phyloP scores from a whole-genome alignment of 2,329 filamentous ascomycete genomes.

The Fusarium ambrosium region DNA sequence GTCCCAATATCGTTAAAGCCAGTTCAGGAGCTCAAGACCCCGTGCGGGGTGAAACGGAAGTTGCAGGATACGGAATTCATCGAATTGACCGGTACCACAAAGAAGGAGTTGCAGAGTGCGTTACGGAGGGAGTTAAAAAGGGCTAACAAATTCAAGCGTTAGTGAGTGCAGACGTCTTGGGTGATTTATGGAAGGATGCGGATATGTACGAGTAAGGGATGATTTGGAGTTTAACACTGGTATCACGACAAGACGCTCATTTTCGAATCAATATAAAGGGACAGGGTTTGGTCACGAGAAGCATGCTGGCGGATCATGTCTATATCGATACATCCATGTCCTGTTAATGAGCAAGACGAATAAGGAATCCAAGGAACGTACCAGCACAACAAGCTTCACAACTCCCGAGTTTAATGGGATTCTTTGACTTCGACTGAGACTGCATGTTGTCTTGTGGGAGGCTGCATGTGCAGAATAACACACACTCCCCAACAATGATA shows the following conservation, averaged over 20 bases:
- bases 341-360: not conserved
- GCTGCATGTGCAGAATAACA: not conserved
- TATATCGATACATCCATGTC: not conserved
- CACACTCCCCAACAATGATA: not conserved
- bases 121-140: no score
- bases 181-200: no score
- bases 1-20: no score
- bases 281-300: not conserved
- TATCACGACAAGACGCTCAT: not conserved
- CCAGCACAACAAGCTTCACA: not conserved
- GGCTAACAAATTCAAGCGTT: no score
- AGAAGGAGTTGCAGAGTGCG: no score
- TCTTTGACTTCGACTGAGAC: not conserved
- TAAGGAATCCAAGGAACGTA: not conserved
- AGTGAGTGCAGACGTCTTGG: no score
- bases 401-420: not conserved
- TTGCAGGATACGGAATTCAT: no score
- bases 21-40: no score
- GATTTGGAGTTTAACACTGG: not conserved
- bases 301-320: not conserved
- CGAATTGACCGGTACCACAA: no score
- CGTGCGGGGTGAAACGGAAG: no score
- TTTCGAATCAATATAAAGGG: not conserved
- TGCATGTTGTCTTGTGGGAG: not conserved
- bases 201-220: not conserved